Base-by-base conservation (phyloP, 345 rosid species). In the Aquilaria malaccensis region DNA sequence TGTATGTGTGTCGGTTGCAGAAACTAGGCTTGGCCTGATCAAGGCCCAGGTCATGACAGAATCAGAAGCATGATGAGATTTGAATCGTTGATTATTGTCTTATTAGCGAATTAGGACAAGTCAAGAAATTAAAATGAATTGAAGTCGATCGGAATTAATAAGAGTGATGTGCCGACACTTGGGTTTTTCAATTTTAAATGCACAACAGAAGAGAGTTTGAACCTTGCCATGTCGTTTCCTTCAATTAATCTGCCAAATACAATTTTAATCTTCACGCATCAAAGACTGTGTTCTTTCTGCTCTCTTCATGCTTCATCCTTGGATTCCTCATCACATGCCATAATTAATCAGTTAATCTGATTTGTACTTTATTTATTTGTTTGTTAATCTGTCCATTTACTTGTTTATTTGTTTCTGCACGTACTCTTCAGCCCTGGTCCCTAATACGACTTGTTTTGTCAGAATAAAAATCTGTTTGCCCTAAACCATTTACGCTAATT, bases 261-360 rank as follows among this genome's bases (percentile, higher is more conserved):
- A 4, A 4, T 37, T 37, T 37, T 37, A 7, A 3, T 37, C 70
- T 62, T 46, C 45, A 56, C 45, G 46, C 68, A 73, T 73, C 58
- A 73, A 76, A 76, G 70, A 65, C 32, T 73, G 80, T 69, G 79
- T 65, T 46, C 22, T 70, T 71, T 62, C 62, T 53, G 50, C 68
- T 53, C 31, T 56, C 59, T 46, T 70, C 77, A 72, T 74, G 73
- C 70, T 63, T 66, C 53, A 63, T 61, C 84, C 64, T 77, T 31
- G 79, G 81, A 77, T 72, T 74, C 84, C 75, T 67, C 69, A 50
- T 71, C 79, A 72, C 79, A 74, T 71, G 75, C 66, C 58, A 52
- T 66, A 58, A 53, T 60, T 14, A 49, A 50, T 50, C 37, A n/a
- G 14, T 56, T 45, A 7, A 22, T 2, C 63, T 55, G 53, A 41